phyloP scores from a whole-genome alignment of 495 filamentous ascomycete genomes.

The Penicillium nucicola region DNA sequence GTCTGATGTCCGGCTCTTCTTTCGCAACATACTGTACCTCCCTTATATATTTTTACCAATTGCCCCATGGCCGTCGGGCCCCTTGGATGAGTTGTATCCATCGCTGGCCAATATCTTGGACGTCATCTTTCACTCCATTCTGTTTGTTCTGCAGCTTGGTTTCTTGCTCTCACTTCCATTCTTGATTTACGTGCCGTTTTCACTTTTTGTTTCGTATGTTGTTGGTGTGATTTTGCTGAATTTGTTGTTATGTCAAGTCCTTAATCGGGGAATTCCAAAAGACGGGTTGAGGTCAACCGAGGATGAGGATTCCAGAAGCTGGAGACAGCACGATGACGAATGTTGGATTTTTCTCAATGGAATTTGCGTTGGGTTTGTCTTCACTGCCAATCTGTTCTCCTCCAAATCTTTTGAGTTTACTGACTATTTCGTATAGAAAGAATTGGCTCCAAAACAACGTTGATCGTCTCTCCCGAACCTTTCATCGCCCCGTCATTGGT shows the following conservation, averaged over 20 bases:
- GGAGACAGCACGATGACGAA: constrained; percentile 44
- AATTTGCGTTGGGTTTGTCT: constrained; percentile 54
- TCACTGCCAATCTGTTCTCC: too few relatives aligned
- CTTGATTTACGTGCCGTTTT: background rate
- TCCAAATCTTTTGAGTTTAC: background rate
- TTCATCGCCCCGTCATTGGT: constrained; percentile 64
- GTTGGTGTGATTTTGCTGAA: background rate
- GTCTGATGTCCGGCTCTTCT: constrained; percentile 48
- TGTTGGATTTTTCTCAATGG: constrained; percentile 77
- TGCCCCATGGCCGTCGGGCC: constrained; percentile 41
- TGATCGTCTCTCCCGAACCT: constrained; percentile 61
- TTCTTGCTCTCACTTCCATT: constrained; percentile 30
- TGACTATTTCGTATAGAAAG: constrained; percentile 13
- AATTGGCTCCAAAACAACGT: constrained; percentile 61
- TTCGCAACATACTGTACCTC: constrained; percentile 37
- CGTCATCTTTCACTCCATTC: constrained; percentile 46
- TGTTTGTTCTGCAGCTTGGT: constrained; percentile 25
- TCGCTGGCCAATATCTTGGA: constrained; percentile 44
- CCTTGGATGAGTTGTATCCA: constrained; percentile 52
- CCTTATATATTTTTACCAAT: constrained; percentile 49
- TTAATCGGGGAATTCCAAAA: background rate
- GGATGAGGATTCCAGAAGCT: background rate
- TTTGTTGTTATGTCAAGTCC: background rate
- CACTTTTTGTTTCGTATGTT: background rate
- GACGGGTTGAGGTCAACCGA: background rate